A percentile compares a stretch with the other conserved stretches of the same genome.
Conservation (phyloP, 1,284 basidiomycete genomes). For the Irpex sp. region DNA sequence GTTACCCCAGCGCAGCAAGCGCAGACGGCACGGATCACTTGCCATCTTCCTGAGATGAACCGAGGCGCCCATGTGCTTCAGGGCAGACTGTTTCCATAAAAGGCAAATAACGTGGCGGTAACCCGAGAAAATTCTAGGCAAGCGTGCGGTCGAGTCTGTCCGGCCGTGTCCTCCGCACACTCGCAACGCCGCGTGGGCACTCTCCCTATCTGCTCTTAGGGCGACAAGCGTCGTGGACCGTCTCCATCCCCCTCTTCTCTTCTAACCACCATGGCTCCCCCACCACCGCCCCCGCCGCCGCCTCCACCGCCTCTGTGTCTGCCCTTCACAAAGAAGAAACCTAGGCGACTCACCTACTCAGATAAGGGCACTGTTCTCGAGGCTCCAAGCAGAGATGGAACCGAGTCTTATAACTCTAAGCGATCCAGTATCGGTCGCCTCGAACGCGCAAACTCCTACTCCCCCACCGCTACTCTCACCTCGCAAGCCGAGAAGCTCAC, state of each 20-base stretch:
- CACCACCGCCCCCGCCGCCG: constrained; percentile 24
- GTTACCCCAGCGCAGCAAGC: background rate
- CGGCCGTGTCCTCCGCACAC: constrained; percentile 7
- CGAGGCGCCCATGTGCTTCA: constrained; percentile 1
- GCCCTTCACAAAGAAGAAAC: constrained; percentile 25
- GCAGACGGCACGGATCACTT: constrained; percentile 10
- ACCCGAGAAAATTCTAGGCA: constrained; percentile 12
- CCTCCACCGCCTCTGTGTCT: constrained; percentile 27
- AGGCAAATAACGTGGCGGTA: constrained; percentile 10
- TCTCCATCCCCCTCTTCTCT: background rate
- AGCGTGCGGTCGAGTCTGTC: constrained; percentile 2
- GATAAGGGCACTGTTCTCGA: constrained; percentile 4
- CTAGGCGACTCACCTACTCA: constrained; percentile 26
- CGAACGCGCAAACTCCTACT: constrained; percentile 28
- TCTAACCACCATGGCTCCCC: constrained; percentile 19
- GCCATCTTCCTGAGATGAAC: background rate
- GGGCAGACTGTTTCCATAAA: constrained; percentile 8
- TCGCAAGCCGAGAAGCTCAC: constrained; percentile 34
- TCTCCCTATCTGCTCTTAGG: constrained; percentile 13
- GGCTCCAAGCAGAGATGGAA: constrained; percentile 9
- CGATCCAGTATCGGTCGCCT: constrained; percentile 25
- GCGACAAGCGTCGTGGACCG: background rate
- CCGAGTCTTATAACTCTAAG: constrained; percentile 24
- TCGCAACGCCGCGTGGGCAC: constrained; percentile 14
- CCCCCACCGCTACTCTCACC: constrained; percentile 37